Evolutionary conservation across 345 rosid species (phyloP).

Genomic region (Hibiscus trionum): DNA sequence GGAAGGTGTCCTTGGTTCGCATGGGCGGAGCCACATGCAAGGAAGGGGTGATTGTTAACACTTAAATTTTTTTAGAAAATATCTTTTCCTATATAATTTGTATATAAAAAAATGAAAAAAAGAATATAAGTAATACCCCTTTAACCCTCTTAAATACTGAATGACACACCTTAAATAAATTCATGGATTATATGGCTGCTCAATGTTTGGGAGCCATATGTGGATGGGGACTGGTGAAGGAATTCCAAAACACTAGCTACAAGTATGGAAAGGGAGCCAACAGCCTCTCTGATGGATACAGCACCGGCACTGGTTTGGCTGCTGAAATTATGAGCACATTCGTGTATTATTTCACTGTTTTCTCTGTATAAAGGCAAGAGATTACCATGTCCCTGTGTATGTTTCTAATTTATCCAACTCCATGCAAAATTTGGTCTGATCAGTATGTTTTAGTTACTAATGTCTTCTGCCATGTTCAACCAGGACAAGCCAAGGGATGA

Average conservation of each 20-base stretch:
- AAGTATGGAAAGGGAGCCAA: slow-evolving; percentile 59
- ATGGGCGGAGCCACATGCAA: too few species aligned
- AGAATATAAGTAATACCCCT: too few species aligned
- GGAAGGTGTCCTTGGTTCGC: slow-evolving; percentile 51
- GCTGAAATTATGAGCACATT: too few species aligned
- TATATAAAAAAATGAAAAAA: too few species aligned
- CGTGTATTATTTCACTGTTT: slow-evolving; percentile 52
- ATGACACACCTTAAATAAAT: not conserved
- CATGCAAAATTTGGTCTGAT: not conserved
- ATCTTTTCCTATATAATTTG: too few species aligned
- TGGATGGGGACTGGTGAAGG: slow-evolving; percentile 52
- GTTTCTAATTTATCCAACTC: too few species aligned
- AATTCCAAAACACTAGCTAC: slow-evolving; percentile 46
- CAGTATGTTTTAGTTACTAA: not conserved
- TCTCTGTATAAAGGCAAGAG: slow-evolving; percentile 51
- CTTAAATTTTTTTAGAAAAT: too few species aligned
- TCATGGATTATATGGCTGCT: slow-evolving; percentile 41
- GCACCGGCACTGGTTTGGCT: slow-evolving; percentile 11
- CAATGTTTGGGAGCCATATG: slow-evolving; percentile 27
- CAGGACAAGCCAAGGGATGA: too few species aligned
- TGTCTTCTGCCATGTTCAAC: not conserved
- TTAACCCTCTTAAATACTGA: too few species aligned
- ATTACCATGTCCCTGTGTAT: slow-evolving; percentile 51
- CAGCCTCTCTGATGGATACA: slow-evolving; percentile 35
- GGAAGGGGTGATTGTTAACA: too few species aligned